Base-by-base conservation (phyloP, 257 asterid species). In the Coffea canephora region DNA sequence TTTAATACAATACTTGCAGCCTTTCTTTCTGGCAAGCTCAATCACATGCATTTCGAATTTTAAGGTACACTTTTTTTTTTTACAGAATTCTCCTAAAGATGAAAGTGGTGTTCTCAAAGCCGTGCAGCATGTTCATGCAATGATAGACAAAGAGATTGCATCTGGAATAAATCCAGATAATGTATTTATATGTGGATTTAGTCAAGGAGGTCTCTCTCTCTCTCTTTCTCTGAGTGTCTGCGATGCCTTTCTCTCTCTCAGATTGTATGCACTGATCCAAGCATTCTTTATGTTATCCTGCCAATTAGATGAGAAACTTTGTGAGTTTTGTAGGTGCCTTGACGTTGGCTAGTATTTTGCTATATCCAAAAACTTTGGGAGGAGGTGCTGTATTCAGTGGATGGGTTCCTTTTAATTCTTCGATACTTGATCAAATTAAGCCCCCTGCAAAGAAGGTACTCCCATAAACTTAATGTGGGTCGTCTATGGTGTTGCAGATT, bases 331-430 rank as follows among this genome's bases (percentile, higher is more conserved):
- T 77, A 96, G 98, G 99, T 85, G 97, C 98, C 69, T 89, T 96
- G 87, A 90, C 98, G 16, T 87, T 96, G 90, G 98, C 98, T 62
- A 94, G 99, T 82, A 89, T 94, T 84, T 85, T 96, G 82, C 86
- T 93, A 77, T 91, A 96, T 80, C 98, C 98, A 23, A 92, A 85
- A 86, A 88, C 96, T 71, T 87, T 96, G 34, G 99, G 99, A 83
- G 99, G 99, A 82, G 98, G 95, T 81, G 98, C 97, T 6, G 91
- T 94, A 64, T 96, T 96, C 85, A 96, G 99, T 84, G 99, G 97
- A 78, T 94, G 99, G 98, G 91, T 96, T 77, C 96, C 99, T 21
- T 92, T 96, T 55, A 92, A 89, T 84, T 77, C 94, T 71, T 88
- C 97, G 54, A 87, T 90, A 71, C 39, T 91, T 13, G 94, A 89